These are phyloP conservation scores for Dendrobium catenatum DNA, from an alignment of 106 monocot genomes.

Conservation along the genomic window DNA sequence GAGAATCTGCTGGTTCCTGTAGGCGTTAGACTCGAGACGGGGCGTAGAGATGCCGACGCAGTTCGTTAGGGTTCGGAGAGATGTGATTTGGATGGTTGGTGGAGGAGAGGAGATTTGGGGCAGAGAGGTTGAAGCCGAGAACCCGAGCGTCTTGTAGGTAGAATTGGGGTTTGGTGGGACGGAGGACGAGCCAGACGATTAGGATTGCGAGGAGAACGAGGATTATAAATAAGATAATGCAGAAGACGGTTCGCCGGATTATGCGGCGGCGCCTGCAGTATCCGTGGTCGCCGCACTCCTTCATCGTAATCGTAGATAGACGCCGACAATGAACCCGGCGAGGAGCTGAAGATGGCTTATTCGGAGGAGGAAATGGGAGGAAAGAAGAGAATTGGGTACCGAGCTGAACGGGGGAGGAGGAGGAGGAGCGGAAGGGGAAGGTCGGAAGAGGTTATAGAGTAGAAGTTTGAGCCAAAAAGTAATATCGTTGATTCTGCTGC, in stretches of 20 bases:
- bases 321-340: too few species aligned
- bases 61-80: constrained; percentile 35
- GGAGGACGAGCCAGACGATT: constrained; percentile 26
- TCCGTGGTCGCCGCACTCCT: constrained; percentile 18
- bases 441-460: too few species aligned
- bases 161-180: constrained; percentile 26
- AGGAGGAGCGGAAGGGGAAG: too few species aligned
- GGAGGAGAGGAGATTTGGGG: constrained; percentile 35
- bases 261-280: constrained; percentile 15
- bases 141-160: constrained; percentile 22
- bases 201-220: constrained; percentile 39
- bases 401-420: too few species aligned
- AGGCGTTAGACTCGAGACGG: constrained; percentile 38
- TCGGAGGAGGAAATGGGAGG: too few species aligned
- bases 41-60: constrained; percentile 24
- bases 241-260: constrained; percentile 5
- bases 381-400: too few species aligned
- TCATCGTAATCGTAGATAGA: constrained; percentile 1
- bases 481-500: too few species aligned
- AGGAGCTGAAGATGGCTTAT: too few species aligned
- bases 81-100: constrained; percentile 25
- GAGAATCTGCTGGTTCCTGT: constrained; percentile 56
- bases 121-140: constrained; percentile 10
- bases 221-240: constrained; percentile 16
- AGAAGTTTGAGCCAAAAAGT: too few species aligned